phyloP scores from a whole-genome alignment of 805 yeast species.

The Starmerella gropengiesseri region DNA sequence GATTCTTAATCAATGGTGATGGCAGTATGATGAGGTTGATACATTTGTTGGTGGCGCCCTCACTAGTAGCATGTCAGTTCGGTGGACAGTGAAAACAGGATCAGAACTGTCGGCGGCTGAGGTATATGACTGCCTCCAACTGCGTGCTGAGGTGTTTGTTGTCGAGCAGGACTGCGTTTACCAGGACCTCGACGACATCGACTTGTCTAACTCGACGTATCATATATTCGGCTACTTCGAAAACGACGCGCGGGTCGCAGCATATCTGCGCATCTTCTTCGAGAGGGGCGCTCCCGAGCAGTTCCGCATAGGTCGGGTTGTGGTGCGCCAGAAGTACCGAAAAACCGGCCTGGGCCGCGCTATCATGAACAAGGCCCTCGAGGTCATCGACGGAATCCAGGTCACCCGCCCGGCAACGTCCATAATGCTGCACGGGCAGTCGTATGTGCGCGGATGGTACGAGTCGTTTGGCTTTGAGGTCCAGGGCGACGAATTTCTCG shows the following conservation, averaged over 20 bases:
- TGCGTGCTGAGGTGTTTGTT: conserved; percentile 21
- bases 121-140: conserved; percentile 16
- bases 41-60: too few relatives aligned
- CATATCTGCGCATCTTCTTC: conserved; percentile 14
- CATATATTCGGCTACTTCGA: conserved; percentile 17
- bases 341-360: conserved; percentile 19
- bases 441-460: conserved; percentile 19
- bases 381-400: conserved; percentile 7
- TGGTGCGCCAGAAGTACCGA: conserved; percentile 14
- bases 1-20: too few relatives aligned
- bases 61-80: neutral
- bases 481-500: conserved; percentile 18
- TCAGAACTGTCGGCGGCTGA: conserved; percentile 12
- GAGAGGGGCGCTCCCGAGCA: conserved; percentile 1
- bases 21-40: too few relatives aligned
- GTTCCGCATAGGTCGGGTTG: conserved; percentile 21
- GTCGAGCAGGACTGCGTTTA: conserved; percentile 25
- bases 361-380: conserved; percentile 8
- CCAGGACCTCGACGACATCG: conserved; percentile 23
- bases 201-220: conserved; percentile 10
- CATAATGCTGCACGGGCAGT: conserved; percentile 22
- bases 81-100: conserved; percentile 15
- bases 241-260: conserved; percentile 7
- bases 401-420: neutral
- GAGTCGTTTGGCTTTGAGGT: conserved; percentile 19